Base-by-base conservation (phyloP, 2,329 filamentous ascomycete genomes). In the Sclerotinia subarctica region DNA sequence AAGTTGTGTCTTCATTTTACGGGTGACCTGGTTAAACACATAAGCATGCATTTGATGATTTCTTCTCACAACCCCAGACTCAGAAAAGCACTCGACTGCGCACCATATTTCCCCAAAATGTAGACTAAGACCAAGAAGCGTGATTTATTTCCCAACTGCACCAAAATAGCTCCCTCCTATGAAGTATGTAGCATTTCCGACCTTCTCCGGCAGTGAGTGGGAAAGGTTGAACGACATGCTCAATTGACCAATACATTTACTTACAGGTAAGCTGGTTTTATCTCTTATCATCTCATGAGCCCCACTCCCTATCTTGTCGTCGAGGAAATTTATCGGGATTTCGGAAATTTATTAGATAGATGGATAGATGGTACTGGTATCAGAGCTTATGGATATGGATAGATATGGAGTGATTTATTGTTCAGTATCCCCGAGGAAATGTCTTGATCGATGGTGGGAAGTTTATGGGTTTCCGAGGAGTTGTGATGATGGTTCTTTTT, bases 341-440 rank as follows among this genome's bases (percentile, higher is more conserved):
- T 11, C 19, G 4, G 38, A 15, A 15, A 42, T 35, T 10, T 35
- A 10, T 32, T 29, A 29, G 29, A 29, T 29, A n/a, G n/a, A n/a
- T n/a, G n/a, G n/a, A n/a, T n/a, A n/a, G n/a, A n/a, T n/a, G n/a
- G n/a, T n/a, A n/a, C n/a, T n/a, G n/a, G n/a, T n/a, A n/a, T n/a
- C n/a, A n/a, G n/a, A n/a, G n/a, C n/a, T n/a, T n/a, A 29, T 32
- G 32, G 32, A 32, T 32, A 32, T 32, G 32, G 32, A 32, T 32
- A 5, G 32, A 35, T 35, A 35, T 8, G 35, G 8, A 35, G 35
- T 35, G 32, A n/a, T n/a, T n/a, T n/a, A n/a, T n/a, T n/a, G n/a
- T n/a, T n/a, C n/a, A n/a, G n/a, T n/a, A n/a, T n/a, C 1, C 6
- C 57, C 57, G 57, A 59, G 57, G 57, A 59, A 59, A 59, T 59